Evolutionary conservation across 2,329 filamentous ascomycete species (phyloP), one percentile per base, ranked within the genome.

Genomic region (Cladosporium phlei): DNA sequence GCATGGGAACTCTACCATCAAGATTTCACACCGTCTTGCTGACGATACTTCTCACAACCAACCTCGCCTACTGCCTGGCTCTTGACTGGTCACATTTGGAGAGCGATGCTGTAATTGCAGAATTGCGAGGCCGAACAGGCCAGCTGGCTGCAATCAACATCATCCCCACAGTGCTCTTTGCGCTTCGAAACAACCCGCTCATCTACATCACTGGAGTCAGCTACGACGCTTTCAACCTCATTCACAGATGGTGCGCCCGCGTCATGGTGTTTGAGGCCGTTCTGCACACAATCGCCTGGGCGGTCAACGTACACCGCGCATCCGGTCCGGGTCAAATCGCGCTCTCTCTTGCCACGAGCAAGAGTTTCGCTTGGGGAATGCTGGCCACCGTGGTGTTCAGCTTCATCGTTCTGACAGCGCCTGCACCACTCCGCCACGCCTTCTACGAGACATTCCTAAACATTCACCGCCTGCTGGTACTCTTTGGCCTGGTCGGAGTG

Each of bases 391-490:
- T 78, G 38, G 75, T 78, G 28, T 78, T 95, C 62, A 57, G 79
- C 30, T 63, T 86, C 34, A 73, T 97, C 35, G 61, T 86, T 45
- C 59, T 95, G 42, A 72, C 84, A 21, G 84, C 88, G 8, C 71
- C 86, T 45, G 91, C 88, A 2, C 85, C 89, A 0, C 63, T 98
- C 42, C 83, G 93, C 51, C 91, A 96, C 66, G 89, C 90, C 29
- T 96, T 95, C 65, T 98, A 98, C 71, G 93, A 98, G 70, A 94
- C 88, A 1, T 98, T 98, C 70, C 77, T 97, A 58, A 88, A 86
- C 63, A 69, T 85, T 22, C 93, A 97, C 69, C 89, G 95, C 56
- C 66, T 86, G 28, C 70, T 95, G 40, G 88, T 83, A 29, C 66
- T 84, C 27, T 62, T 87, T 45, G 72, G 75, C 38, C 78, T 96